A percentile compares a stretch with the other conserved stretches of the same genome.
Evolutionary conservation across 441 rosid species (phyloP).

Genomic region (Isatis lusitanica): DNA sequence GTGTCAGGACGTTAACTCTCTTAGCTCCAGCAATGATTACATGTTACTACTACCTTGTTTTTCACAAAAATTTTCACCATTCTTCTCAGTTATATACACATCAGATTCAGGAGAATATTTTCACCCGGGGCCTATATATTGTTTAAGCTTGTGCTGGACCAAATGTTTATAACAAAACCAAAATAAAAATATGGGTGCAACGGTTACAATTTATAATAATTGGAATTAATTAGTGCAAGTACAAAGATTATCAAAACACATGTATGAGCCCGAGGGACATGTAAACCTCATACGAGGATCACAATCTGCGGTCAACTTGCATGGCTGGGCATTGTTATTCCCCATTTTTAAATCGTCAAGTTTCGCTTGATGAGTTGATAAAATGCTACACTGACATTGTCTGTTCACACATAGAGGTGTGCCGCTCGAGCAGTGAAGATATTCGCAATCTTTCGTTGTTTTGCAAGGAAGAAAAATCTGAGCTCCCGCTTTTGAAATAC

Average conservation of each 20-base stretch:
- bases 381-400: conserved; percentile 23
- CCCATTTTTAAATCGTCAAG: background rate
- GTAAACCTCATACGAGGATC: conserved; percentile 15
- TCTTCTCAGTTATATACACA: too few relatives aligned
- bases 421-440: conserved; percentile 10
- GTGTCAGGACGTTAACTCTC: too few relatives aligned
- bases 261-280: background rate
- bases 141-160: too few relatives aligned
- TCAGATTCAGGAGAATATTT: too few relatives aligned
- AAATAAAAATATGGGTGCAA: background rate
- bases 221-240: conserved; percentile 2
- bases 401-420: conserved; percentile 1
- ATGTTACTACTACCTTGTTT: too few relatives aligned
- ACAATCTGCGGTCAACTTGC: conserved; percentile 9
- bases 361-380: background rate
- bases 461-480: conserved; percentile 9
- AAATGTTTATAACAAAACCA: too few relatives aligned
- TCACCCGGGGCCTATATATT: too few relatives aligned
- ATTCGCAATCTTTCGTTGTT: conserved; percentile 13
- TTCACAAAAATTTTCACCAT: too few relatives aligned
- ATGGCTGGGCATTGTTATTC: background rate
- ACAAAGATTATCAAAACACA: conserved; percentile 4
- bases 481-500: conserved; percentile 8
- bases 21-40: too few relatives aligned
- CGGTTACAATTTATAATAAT: background rate